phyloP scores from a whole-genome alignment of 2,329 filamentous ascomycete genomes.

The Trichothecium sympodiale region DNA sequence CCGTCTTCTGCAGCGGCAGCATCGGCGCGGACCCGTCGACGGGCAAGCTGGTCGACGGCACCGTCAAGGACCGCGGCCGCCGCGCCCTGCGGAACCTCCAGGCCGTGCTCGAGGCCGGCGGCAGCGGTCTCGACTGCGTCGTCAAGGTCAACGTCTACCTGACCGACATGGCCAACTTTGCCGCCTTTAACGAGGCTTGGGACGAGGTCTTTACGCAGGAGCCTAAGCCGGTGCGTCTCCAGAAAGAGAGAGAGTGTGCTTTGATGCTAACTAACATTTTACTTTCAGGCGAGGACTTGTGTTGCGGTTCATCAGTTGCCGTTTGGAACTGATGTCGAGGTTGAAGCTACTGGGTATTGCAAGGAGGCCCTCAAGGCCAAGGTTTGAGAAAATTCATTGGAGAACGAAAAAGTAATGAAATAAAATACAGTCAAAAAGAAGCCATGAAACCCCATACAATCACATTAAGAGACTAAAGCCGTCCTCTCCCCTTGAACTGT shows the following conservation, averaged over 20 bases:
- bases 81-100: slow-evolving; percentile 48
- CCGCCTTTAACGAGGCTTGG: slow-evolving; percentile 45
- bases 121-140: slow-evolving; percentile 46
- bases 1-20: slow-evolving; percentile 61
- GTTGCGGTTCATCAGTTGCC: slow-evolving; percentile 66
- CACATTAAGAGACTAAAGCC: too few relatives aligned
- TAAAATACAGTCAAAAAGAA: too few relatives aligned
- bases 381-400: too few relatives aligned
- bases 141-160: slow-evolving; percentile 61
- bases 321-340: slow-evolving; percentile 60
- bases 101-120: slow-evolving; percentile 48
- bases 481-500: too few relatives aligned
- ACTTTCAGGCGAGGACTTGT: slow-evolving; percentile 52
- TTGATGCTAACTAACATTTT: too few relatives aligned
- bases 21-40: slow-evolving; percentile 48
- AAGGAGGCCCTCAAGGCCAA: too few relatives aligned
- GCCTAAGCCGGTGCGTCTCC: slow-evolving; percentile 33
- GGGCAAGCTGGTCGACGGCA: slow-evolving; percentile 40
- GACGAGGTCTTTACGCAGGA: slow-evolving; percentile 33
- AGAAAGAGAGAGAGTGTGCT: too few relatives aligned
- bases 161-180: slow-evolving; percentile 54
- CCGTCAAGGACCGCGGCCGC: slow-evolving; percentile 36
- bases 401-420: too few relatives aligned
- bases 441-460: too few relatives aligned
- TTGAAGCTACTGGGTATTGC: slow-evolving; percentile 34